Conservation (phyloP, 768 basidiomycete genomes). For the Imleria badia region DNA sequence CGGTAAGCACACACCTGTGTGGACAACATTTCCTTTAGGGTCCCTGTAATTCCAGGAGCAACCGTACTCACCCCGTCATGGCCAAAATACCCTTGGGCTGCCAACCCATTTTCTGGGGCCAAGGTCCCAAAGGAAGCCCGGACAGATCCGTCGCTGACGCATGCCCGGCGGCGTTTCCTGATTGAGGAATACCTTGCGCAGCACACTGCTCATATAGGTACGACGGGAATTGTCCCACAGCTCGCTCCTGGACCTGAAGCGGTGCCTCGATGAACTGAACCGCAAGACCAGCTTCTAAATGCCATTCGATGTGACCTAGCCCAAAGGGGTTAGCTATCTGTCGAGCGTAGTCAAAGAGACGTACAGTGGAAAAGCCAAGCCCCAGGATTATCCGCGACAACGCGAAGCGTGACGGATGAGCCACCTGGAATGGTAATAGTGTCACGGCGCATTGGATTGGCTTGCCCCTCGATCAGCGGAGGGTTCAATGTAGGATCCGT, state of each 20-base stretch:
- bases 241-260: conserved; percentile 56
- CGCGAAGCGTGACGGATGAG: conserved; percentile 68
- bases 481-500: conserved; percentile 79
- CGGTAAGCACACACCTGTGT: conserved; percentile 75
- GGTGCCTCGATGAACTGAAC: conserved; percentile 85
- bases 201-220: conserved; percentile 71
- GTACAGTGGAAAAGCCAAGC: conserved; percentile 83
- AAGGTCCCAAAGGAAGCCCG: conserved; percentile 69
- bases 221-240: conserved; percentile 49
- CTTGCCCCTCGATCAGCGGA: conserved; percentile 70
- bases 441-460: conserved; percentile 92
- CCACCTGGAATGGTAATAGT: conserved; percentile 75
- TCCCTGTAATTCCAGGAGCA: background rate
- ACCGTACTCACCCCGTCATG: conserved; percentile 60
- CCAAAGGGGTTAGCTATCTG: background rate
- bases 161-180: conserved; percentile 89
- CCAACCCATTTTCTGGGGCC: conserved; percentile 72
- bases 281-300: conserved; percentile 81
- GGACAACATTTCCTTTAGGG: conserved; percentile 13
- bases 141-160: conserved; percentile 65
- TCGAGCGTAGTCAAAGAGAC: conserved; percentile 25
- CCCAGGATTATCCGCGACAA: conserved; percentile 92
- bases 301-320: conserved; percentile 83
- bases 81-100: conserved; percentile 70
- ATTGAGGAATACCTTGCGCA: conserved; percentile 51